Percentiles rank a stretch among this genome's conserved stretches.
These are phyloP conservation scores for Trichoderma endophyticum DNA, from an alignment of 2,329 filamentous ascomycete genomes.

Conservation along the genomic window DNA sequence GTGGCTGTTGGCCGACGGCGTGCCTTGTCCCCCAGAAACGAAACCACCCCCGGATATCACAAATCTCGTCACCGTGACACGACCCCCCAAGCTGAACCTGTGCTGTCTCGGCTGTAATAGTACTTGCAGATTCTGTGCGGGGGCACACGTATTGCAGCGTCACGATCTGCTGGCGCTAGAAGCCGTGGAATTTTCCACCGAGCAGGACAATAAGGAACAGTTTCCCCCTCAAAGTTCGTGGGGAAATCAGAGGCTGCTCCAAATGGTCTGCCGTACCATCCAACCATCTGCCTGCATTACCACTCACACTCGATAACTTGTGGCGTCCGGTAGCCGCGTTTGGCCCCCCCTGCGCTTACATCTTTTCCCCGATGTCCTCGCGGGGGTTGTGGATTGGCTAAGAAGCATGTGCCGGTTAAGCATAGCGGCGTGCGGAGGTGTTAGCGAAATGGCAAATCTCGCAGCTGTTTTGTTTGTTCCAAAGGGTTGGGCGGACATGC, in stretches of 20 bases:
- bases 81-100: not conserved
- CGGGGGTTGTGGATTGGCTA: conserved; percentile 2
- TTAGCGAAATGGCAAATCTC: not conserved
- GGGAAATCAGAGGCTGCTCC: not conserved
- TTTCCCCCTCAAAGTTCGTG: not conserved
- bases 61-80: not conserved
- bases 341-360: not conserved
- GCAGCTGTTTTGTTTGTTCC: not conserved
- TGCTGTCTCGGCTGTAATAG: not conserved
- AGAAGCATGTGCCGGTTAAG: conserved; percentile 5
- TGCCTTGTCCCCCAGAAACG: not conserved
- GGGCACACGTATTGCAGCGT: not conserved
- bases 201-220: not conserved
- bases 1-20: not conserved
- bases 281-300: not conserved
- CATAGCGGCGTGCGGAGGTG: conserved; percentile 10
- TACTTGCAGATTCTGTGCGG: not conserved
- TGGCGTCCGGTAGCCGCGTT: conserved; percentile 6
- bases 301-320: not conserved
- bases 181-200: conserved; percentile 16
- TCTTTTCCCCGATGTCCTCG: conserved; percentile 6
- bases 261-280: not conserved
- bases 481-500: not conserved
- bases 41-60: not conserved
- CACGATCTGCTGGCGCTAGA: conserved; percentile 10